phyloP scores from a whole-genome alignment of 2,329 filamentous ascomycete species.

The Pseudocercospora crystallina region DNA sequence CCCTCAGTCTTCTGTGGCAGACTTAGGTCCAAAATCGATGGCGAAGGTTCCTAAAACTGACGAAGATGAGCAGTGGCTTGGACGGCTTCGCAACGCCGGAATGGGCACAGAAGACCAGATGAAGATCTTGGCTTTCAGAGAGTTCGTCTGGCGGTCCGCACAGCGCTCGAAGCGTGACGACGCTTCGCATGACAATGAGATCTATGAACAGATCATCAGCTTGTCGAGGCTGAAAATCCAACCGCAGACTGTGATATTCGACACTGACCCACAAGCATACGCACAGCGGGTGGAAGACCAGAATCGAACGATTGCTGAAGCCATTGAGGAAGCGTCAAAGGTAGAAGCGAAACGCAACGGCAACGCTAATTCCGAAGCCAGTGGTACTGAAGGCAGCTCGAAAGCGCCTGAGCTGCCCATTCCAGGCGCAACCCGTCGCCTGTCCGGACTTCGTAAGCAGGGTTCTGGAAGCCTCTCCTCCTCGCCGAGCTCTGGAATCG shows the following conservation, averaged over 20 bases:
- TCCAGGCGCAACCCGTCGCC: constrained; percentile 12
- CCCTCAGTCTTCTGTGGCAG: constrained; percentile 58
- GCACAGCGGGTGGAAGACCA: constrained; percentile 36
- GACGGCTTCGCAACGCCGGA: constrained; percentile 78
- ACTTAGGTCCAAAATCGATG: constrained; percentile 58
- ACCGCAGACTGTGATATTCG: constrained; percentile 89
- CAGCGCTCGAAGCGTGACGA: constrained; percentile 64
- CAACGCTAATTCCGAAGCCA: neutral
- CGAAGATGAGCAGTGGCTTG: constrained; percentile 93
- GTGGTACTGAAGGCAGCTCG: constrained; percentile 1
- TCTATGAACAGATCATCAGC: constrained; percentile 68
- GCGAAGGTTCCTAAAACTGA: constrained; percentile 72
- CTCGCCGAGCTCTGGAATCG: constrained; percentile 35
- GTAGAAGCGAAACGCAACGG: constrained; percentile 9
- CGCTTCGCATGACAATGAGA: constrained; percentile 41
- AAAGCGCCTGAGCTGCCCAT: constrained; percentile 3
- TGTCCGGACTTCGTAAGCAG: constrained; percentile 22
- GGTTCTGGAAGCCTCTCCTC: constrained; percentile 35
- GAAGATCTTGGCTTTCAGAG: constrained; percentile 80
- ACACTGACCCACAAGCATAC: constrained; percentile 64
- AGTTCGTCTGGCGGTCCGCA: constrained; percentile 87
- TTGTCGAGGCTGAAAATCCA: constrained; percentile 74
- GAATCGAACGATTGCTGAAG: constrained; percentile 74
- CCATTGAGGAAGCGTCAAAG: constrained; percentile 71
- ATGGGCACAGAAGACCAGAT: constrained; percentile 81